Evolutionary conservation across 169 alveolate species (phyloP).

Genomic region (Blepharisma undulans): DNA sequence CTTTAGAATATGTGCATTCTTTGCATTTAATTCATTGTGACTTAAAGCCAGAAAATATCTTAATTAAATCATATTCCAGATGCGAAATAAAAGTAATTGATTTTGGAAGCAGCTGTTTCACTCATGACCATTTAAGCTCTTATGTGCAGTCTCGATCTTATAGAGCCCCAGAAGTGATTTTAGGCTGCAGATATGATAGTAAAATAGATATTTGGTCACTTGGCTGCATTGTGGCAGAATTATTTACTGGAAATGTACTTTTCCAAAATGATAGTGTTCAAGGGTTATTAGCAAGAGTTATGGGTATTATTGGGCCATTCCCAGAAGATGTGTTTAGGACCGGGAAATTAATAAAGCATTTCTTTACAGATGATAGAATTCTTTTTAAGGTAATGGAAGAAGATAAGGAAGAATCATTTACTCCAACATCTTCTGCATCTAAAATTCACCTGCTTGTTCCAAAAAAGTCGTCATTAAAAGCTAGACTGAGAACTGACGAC

Average conservation of each 20-base stretch:
- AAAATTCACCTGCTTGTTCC: conserved; percentile 83
- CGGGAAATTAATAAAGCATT: conserved; percentile 78
- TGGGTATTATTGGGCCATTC: conserved; percentile 86
- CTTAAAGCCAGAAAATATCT: conserved; percentile 94
- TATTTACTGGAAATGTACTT: conserved; percentile 83
- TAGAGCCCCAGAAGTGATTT: conserved; percentile 98
- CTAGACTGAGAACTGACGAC: conserved; percentile 82
- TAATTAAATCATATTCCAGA: conserved; percentile 78
- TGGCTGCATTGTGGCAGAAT: conserved; percentile 97
- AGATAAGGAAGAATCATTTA: conserved; percentile 55
- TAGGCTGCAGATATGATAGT: conserved; percentile 96
- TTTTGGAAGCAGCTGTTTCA: conserved; percentile 94
- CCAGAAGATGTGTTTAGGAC: conserved; percentile 88
- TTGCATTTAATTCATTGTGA: conserved; percentile 92
- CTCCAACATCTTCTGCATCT: conserved; percentile 60
- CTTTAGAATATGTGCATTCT: conserved; percentile 80
- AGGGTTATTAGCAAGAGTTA: conserved; percentile 84
- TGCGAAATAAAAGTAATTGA: conserved; percentile 94
- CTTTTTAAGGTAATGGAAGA: conserved; percentile 73
- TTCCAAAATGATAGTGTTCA: conserved; percentile 85
- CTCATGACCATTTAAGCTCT: conserved; percentile 91
- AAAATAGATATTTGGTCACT: conserved; percentile 98
- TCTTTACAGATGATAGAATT: conserved; percentile 86
- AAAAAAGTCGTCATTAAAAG: conserved; percentile 77
- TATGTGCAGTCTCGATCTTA: conserved; percentile 97